phyloP scores from a whole-genome alignment of 2,329 filamentous ascomycete genomes.

The Ascochyta viciae-villosae region DNA sequence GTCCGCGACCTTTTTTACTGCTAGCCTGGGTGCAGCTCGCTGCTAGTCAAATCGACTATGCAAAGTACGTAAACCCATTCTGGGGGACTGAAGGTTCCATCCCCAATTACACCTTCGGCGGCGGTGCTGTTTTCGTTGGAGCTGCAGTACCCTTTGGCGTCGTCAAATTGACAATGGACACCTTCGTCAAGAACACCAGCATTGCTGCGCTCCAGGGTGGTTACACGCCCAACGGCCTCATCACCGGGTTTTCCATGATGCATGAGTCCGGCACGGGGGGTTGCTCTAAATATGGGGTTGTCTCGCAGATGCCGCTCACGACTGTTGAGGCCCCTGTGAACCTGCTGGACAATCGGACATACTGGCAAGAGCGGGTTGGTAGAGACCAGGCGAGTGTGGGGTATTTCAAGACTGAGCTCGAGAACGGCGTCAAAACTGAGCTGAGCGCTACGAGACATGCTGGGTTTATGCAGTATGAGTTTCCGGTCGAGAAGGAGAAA shows the following conservation, averaged over 20 bases:
- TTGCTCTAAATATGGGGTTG: conserved; percentile 73
- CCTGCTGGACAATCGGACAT: conserved; percentile 50
- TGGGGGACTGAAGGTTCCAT: conserved; percentile 58
- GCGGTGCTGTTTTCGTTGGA: conserved; percentile 46
- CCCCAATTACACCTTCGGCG: conserved; percentile 53
- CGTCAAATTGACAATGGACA: conserved; percentile 48
- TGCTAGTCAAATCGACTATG: conserved; percentile 38
- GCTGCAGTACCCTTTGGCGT: conserved; percentile 44
- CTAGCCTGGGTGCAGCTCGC: not conserved
- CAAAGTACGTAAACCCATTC: conserved; percentile 58
- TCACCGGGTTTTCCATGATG: conserved; percentile 46
- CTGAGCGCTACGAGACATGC: conserved; percentile 64
- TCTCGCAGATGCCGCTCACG: conserved; percentile 59
- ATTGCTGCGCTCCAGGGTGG: conserved; percentile 43
- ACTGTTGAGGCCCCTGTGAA: conserved; percentile 51
- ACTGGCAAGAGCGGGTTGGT: conserved; percentile 46
- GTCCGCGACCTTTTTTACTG: not conserved
- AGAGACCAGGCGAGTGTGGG: conserved; percentile 61
- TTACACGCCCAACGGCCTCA: conserved; percentile 47
- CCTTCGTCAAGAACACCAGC: conserved; percentile 31
- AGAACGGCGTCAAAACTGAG: conserved; percentile 64
- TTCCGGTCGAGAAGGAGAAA: conserved; percentile 53
- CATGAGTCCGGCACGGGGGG: conserved; percentile 63
- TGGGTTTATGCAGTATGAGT: conserved; percentile 68
- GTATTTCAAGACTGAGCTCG: conserved; percentile 65